Percentiles rank a stretch among this genome's conserved stretches.
These are phyloP conservation scores for Candida boidinii DNA, from an alignment of 805 yeast species.

Conservation along the genomic window DNA sequence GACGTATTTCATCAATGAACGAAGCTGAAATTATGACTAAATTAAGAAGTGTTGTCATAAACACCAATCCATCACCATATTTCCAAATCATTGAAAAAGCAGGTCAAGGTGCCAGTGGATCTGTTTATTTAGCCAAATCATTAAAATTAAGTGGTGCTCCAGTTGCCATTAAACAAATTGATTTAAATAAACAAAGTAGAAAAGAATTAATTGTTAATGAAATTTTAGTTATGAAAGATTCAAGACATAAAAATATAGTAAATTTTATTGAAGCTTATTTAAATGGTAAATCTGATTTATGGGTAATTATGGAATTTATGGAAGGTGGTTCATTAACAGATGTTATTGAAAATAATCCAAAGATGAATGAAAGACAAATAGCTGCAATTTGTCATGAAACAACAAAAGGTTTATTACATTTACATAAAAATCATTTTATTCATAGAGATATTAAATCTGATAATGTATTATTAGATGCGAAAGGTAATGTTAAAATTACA, in stretches of 20 bases:
- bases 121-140: conserved; percentile 80
- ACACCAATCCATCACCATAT: conserved; percentile 76
- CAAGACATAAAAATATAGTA: conserved; percentile 90
- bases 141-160: conserved; percentile 41
- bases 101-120: conserved; percentile 98
- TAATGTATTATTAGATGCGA: conserved; percentile 74
- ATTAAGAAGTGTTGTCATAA: conserved; percentile 72
- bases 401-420: conserved; percentile 80
- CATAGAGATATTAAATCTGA: conserved; percentile 98
- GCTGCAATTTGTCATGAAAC: conserved; percentile 89
- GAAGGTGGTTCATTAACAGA: conserved; percentile 98
- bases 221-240: conserved; percentile 92
- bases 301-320: conserved; percentile 99
- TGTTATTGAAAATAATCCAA: conserved; percentile 82
- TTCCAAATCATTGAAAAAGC: conserved; percentile 75
- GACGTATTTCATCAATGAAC: conserved; percentile 56
- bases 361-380: conserved; percentile 78
- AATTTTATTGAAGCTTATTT: conserved; percentile 88
- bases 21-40: conserved; percentile 82
- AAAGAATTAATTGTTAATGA: conserved; percentile 94
- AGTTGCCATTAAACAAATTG: conserved; percentile 97
- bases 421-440: conserved; percentile 87
- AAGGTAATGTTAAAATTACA: conserved; percentile 85
- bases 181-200: conserved; percentile 81
- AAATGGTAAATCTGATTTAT: conserved; percentile 69